Conservation (phyloP, 768 basidiomycete genomes). For the Lentinula sp. region DNA sequence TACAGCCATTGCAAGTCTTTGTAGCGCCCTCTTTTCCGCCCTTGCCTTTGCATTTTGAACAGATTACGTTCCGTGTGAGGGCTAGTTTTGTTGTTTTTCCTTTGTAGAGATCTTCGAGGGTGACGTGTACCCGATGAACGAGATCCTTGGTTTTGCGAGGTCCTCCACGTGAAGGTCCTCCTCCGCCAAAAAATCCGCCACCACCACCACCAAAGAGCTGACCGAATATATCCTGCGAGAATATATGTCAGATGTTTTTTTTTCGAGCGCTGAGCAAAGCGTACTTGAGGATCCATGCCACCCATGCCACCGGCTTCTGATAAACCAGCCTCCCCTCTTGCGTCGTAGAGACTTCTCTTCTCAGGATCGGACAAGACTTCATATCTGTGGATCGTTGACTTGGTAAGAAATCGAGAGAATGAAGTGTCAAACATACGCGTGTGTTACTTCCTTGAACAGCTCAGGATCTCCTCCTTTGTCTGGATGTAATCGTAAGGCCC, state of each 20-base stretch:
- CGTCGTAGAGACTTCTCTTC: slow-evolving; percentile 78
- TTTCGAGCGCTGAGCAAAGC: slow-evolving; percentile 13
- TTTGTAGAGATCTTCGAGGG: slow-evolving; percentile 98
- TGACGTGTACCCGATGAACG: slow-evolving; percentile 91
- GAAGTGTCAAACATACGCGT: slow-evolving; percentile 61
- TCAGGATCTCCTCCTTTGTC: slow-evolving; percentile 97
- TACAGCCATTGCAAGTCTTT: slow-evolving; percentile 67
- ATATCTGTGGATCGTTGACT: slow-evolving; percentile 46
- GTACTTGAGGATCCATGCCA: slow-evolving; percentile 92
- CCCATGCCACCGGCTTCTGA: slow-evolving; percentile 85
- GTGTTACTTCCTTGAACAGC: slow-evolving; percentile 94
- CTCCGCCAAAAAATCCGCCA: slow-evolving; percentile 55
- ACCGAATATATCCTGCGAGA: slow-evolving; percentile 82
- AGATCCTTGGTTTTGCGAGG: slow-evolving; percentile 97
- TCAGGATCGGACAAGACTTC: slow-evolving; percentile 89
- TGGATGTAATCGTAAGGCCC: slow-evolving; percentile 80
- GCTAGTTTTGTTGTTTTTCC: slow-evolving; percentile 99
- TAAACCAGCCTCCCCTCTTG: slow-evolving; percentile 88
- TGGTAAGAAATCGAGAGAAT: not conserved
- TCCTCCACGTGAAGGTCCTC: slow-evolving; percentile 59
- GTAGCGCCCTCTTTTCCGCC: slow-evolving; percentile 98
- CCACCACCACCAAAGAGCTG: slow-evolving; percentile 91
- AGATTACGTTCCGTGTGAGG: slow-evolving; percentile 91
- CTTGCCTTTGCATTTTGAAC: slow-evolving; percentile 89
- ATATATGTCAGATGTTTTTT: not conserved